Evolutionary conservation across 2,329 filamentous ascomycete genomes (phyloP), one percentile per base, ranked within the genome.

Genomic region (Monosporascus sp.): DNA sequence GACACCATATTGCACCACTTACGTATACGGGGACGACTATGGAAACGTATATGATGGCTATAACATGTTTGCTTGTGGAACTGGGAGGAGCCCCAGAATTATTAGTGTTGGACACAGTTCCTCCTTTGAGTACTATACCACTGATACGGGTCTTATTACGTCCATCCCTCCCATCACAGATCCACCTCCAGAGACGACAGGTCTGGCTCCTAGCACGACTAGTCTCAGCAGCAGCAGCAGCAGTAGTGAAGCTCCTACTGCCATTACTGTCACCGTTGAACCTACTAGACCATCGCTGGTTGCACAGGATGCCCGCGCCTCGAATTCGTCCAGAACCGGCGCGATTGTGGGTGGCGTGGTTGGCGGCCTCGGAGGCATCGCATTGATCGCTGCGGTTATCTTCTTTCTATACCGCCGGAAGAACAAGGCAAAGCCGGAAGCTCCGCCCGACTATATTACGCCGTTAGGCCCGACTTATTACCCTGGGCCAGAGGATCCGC

Each of bases 271-370:
- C 8, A 39, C 53, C 36, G 25, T 38, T 24, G 18, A 52, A 24
- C 18, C 37, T 50, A 22, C 3, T 20, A 15, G 9, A 17, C 31
- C 53, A 2, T 24, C 48, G 41, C 36, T 54, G 18, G 22, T 11
- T 14, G 7, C 41, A 44, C 24, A 15, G 43, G 43, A 18, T n/a
- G 8, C 37, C 47, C 45, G 18, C 47, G 49, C 45, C 46, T 52
- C 56, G 15, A 25, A 27, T 5, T 54, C 55, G 35, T 55, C 20
- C 5, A 60, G 60, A 38, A 51, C 56, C 5, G 69, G 66, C 4
- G 63, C 63, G 18, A 69, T 71, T 25, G 64, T 55, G 2, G 62
- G 63, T 20, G 62, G 65, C 15, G 58, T 61, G 5, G 52, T 65
- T 22, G 65, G 63, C 18, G 65, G 65, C 15, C 51, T 66, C 45